Evolutionary conservation across 2,329 filamentous ascomycete species (phyloP), one percentile per base, ranked within the genome.

Genomic region (Thermothelomyces thermophilus): DNA sequence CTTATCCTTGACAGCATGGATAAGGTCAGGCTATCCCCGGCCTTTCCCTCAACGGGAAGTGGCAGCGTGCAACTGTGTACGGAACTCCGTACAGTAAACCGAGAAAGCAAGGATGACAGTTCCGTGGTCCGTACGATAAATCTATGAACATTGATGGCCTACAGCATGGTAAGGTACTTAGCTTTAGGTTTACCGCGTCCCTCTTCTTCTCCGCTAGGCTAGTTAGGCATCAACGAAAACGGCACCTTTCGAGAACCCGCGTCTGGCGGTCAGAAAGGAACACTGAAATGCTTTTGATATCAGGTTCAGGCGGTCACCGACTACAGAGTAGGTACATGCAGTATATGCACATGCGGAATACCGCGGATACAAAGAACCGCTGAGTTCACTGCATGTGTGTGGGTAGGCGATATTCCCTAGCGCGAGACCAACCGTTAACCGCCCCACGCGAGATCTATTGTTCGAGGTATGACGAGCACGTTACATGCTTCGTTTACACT

Each of bases 301-400:
- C n/a, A n/a, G n/a, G n/a, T n/a, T n/a, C n/a, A n/a, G n/a, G n/a
- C n/a, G n/a, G n/a, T n/a, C n/a, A n/a, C n/a, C n/a, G n/a, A n/a
- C n/a, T n/a, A n/a, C n/a, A n/a, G 26, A 37, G 22, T 11, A 44
- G 33, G 28, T 40, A 11, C 46, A 40, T 16, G 34, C 26, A 16
- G 36, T 41, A 11, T 41, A 40, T 16, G 34, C 26, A 16, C 30
- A 36, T 16, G 24, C 16, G 9, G 5, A 19, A 5, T 30, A 30
- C 11, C n/a, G 6, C 33, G 26, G 24, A 34, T 53, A 51, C 49
- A 48, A 37, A 42, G 47, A 46, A 30, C 51, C 51, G 54, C 48
- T 47, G 39, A 45, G 22, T 6, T 28, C 11, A 26, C n/a, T 20
- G n/a, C 13, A 35, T 6, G 6, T 5, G 6, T 35, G 8, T 6